Conservation (phyloP, 2,329 filamentous ascomycete species). For the Tolypocladium inflatum region DNA sequence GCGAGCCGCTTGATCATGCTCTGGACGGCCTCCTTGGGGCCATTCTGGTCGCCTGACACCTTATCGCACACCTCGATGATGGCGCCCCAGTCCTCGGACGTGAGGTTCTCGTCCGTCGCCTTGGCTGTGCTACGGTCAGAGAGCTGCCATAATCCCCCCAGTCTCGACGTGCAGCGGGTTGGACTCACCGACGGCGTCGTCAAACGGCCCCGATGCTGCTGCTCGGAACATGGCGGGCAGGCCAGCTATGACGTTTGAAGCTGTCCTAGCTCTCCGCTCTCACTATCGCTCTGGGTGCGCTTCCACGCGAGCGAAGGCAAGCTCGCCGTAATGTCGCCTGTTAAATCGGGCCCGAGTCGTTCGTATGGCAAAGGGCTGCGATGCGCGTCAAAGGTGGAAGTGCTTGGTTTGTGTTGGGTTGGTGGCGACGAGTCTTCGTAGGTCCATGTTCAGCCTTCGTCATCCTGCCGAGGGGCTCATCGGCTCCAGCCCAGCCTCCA, state of each 20-base stretch:
- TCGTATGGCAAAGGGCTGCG: background rate
- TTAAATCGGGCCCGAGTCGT: background rate
- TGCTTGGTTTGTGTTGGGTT: background rate
- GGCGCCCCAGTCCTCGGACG: conserved; percentile 62
- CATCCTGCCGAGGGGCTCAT: background rate
- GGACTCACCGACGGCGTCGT: conserved; percentile 48
- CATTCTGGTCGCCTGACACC: conserved; percentile 42
- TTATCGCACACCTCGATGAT: conserved; percentile 57
- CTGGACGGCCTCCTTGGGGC: conserved; percentile 75
- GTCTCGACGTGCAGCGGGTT: background rate
- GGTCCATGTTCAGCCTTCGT: background rate
- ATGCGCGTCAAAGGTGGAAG: background rate
- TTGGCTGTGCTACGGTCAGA: conserved; percentile 35
- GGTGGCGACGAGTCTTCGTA: background rate
- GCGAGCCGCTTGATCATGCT: conserved; percentile 87
- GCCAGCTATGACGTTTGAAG: conserved; percentile 10
- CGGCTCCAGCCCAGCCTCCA: background rate
- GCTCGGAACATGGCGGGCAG: conserved; percentile 45
- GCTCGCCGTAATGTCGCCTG: background rate
- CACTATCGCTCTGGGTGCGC: background rate
- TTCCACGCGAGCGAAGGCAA: background rate
- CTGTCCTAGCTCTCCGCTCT: background rate
- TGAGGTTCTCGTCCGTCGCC: conserved; percentile 97
- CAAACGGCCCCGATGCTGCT: conserved; percentile 47
- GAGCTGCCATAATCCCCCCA: background rate